Base-by-base conservation (phyloP, 2,329 filamentous ascomycete genomes). In the Calcarisporium arbuscula region DNA sequence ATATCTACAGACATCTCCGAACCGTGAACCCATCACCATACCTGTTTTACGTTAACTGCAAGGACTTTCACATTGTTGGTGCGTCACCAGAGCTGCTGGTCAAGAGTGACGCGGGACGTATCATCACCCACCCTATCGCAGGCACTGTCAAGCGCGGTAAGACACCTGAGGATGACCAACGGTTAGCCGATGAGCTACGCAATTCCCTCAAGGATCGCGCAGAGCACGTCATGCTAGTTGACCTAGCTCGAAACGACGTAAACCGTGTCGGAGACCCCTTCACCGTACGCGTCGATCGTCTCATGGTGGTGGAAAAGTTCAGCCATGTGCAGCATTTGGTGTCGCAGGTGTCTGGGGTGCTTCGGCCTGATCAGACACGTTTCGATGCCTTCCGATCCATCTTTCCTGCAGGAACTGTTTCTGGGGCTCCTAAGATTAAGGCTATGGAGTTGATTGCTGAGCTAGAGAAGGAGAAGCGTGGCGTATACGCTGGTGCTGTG, bases 21-120 rank as follows among this genome's bases (percentile, higher is more conserved):
- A 95, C 87, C n/a, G 85, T 96, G 53, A 98, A 98, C 57, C 92
- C 92, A 0, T 95, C 88, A 8, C 92, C 92, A 0, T 98, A 98
- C 62, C 78, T 98, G 22, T 98, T 98, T 70, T 98, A 89, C 64
- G 77, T 98, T 42, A 80, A 92, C 58, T 96, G 90, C 64, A 74
- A 76, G 40, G 83, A 86, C 53, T 96, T 98, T 64, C 85, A 95
- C 57, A 89, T 98, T 46, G 83, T 98, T 10, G 92, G 92, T 39
- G 92, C 92, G 25, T 94, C 86, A 38, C 92, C 92, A 2, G 92
- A 98, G 64, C 76, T 96, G 41, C 77, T 98, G 29, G 90, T 95
- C 52, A 95, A 95, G 65, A 80, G 84, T 45, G 88, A 95, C 54
- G 74, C 73, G 25, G 86, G 88, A 18, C 77, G 86, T 34, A 84